These are phyloP conservation scores for Kwoniella dejecticola DNA, from an alignment of 768 basidiomycete species.

Conservation along the genomic window DNA sequence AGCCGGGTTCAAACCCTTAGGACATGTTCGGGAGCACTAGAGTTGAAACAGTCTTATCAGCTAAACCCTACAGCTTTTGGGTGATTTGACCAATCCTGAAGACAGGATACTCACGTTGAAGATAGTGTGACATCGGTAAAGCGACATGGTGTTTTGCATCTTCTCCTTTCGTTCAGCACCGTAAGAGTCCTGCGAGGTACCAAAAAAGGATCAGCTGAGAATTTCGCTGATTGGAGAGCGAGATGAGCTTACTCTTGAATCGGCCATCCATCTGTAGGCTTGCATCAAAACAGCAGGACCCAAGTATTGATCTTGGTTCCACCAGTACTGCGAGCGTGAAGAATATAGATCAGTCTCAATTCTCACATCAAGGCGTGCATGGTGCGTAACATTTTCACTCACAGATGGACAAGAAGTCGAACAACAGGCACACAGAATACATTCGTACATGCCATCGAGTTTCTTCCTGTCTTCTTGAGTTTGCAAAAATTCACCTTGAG, in stretches of 20 bases:
- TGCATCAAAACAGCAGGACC: constrained; percentile 96
- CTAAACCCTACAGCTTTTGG: too few relatives aligned
- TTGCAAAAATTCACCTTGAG: constrained; percentile 78
- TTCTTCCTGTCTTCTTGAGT: constrained; percentile 89
- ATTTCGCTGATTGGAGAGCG: too few relatives aligned
- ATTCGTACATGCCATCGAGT: constrained; percentile 96
- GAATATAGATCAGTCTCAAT: constrained; percentile 1
- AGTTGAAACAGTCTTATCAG: too few relatives aligned
- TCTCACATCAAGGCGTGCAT: not conserved
- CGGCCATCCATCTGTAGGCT: constrained; percentile 97
- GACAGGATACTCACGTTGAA: constrained; percentile 69
- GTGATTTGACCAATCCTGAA: too few relatives aligned
- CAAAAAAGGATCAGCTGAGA: not conserved
- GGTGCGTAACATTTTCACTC: constrained; percentile 4
- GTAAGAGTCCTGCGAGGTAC: constrained; percentile 66
- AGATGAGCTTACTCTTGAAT: constrained; percentile 71
- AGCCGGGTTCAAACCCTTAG: constrained; percentile 93
- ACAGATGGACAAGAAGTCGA: constrained; percentile 89
- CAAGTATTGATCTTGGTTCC: constrained; percentile 72
- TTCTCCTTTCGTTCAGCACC: constrained; percentile 80
- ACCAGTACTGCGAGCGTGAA: not conserved
- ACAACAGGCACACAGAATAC: constrained; percentile 81
- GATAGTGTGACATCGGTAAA: constrained; percentile 98
- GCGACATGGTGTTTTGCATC: constrained; percentile 90
- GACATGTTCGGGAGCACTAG: constrained; percentile 87